Evolutionary conservation across 1,284 basidiomycete species (phyloP).

Genomic region (Bondarzewia mesenterica): DNA sequence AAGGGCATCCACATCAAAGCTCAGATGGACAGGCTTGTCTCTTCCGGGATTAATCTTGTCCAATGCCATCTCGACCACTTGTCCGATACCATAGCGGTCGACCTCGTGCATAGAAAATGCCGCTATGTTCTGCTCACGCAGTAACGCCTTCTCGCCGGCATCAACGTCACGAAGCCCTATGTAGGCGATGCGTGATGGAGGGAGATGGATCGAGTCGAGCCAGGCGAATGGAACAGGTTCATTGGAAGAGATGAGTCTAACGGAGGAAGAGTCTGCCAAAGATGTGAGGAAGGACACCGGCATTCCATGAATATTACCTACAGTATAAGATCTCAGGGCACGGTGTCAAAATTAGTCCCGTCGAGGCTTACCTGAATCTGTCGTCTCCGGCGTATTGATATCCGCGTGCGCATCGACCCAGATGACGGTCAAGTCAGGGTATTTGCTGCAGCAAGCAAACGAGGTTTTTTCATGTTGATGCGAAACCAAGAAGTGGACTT

Average conservation of each 20-base stretch:
- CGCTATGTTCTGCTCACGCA: constrained; percentile 85
- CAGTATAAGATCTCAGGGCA: not conserved
- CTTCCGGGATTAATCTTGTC: constrained; percentile 87
- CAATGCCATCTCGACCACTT: constrained; percentile 92
- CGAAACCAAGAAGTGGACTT: constrained; percentile 16
- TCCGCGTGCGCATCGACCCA: constrained; percentile 96
- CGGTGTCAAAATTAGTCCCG: not conserved
- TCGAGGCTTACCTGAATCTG: constrained; percentile 56
- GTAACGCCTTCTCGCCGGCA: constrained; percentile 80
- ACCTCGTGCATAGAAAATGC: constrained; percentile 98
- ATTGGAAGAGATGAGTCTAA: constrained; percentile 49
- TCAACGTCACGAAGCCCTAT: constrained; percentile 97
- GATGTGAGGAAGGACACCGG: constrained; percentile 83
- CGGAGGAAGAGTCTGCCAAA: constrained; percentile 16
- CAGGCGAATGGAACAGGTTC: constrained; percentile 56
- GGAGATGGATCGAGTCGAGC: constrained; percentile 68
- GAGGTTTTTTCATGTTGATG: not conserved
- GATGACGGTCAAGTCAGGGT: constrained; percentile 76
- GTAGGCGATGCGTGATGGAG: constrained; percentile 73
- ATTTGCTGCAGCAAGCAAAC: constrained; percentile 34
- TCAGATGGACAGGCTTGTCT: constrained; percentile 85
- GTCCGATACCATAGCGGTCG: constrained; percentile 93
- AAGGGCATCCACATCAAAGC: constrained; percentile 94
- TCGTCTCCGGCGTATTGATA: constrained; percentile 88
- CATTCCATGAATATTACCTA: constrained; percentile 97